Evolutionary conservation across 176 grass and related monocot genomes (phyloP).

Genomic region (Carex littledalei): DNA sequence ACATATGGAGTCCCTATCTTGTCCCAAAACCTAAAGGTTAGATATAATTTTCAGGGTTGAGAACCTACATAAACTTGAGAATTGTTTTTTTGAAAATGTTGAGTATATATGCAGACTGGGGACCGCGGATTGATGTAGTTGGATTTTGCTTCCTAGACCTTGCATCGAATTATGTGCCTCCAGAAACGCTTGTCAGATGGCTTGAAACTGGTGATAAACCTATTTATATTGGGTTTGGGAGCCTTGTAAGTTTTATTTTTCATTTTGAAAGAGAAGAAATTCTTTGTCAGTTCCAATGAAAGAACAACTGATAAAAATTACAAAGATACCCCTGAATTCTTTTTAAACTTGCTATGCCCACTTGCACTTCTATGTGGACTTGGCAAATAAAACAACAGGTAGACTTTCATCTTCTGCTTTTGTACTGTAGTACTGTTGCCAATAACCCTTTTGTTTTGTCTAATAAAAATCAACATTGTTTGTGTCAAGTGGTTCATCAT

Average conservation of each 20-base stretch:
- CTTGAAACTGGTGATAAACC: conserved; percentile 81
- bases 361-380: neutral
- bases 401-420: neutral
- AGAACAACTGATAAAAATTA: neutral
- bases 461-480: neutral
- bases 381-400: neutral
- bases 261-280: neutral
- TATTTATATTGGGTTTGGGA: conserved; percentile 93
- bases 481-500: neutral
- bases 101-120: conserved; percentile 61
- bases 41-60: conserved; percentile 1
- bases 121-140: conserved; percentile 88
- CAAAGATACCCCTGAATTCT: neutral
- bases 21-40: conserved; percentile 97
- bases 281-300: neutral
- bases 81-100: conserved; percentile 8
- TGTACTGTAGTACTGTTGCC: neutral
- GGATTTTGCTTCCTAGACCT: conserved; percentile 98
- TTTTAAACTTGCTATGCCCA: neutral
- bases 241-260: conserved; percentile 67
- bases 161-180: conserved; percentile 80
- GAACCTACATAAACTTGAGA: conserved; percentile 15
- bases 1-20: conserved; percentile 95
- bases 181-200: conserved; percentile 80
- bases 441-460: neutral